phyloP scores from a whole-genome alignment of 768 basidiomycete species.

The Boletus sp. region DNA sequence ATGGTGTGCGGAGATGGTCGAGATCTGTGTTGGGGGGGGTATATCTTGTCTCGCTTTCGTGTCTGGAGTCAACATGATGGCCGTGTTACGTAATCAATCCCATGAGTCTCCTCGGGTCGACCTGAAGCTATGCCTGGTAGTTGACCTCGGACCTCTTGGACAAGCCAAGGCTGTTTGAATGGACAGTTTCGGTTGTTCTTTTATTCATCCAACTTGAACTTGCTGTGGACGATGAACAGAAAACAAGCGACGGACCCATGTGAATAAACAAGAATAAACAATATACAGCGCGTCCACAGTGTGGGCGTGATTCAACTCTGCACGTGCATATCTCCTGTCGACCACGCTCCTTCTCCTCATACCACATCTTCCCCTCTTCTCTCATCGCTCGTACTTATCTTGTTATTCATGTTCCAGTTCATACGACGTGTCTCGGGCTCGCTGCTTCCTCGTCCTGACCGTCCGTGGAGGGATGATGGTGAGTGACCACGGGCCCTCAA shows the following conservation, averaged over 20 bases:
- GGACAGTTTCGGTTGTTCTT: neutral
- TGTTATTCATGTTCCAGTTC: slow-evolving; percentile 54
- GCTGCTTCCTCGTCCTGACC: slow-evolving; percentile 65
- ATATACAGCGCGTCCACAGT: neutral
- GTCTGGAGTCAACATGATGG: neutral
- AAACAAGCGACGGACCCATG: neutral
- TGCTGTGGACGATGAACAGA: neutral
- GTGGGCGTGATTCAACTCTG: neutral
- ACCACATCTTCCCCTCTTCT: neutral
- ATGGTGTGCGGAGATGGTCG: slow-evolving; percentile 35
- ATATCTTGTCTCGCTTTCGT: neutral
- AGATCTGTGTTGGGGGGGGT: neutral
- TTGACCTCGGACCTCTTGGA: neutral
- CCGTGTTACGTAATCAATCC: slow-evolving; percentile 14
- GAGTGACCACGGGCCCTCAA: slow-evolving; percentile 28
- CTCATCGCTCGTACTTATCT: neutral
- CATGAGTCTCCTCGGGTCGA: neutral
- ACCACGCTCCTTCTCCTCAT: slow-evolving; percentile 2
- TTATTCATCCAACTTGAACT: neutral
- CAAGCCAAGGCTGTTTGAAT: neutral
- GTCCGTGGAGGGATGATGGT: slow-evolving; percentile 79
- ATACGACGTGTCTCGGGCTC: slow-evolving; percentile 69
- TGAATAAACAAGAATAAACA: slow-evolving; percentile 29
- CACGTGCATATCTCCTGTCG: slow-evolving; percentile 5
- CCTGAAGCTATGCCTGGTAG: too few relatives aligned